phyloP scores from a whole-genome alignment of 2,329 filamentous ascomycete species.

The Calycina herbarum region DNA sequence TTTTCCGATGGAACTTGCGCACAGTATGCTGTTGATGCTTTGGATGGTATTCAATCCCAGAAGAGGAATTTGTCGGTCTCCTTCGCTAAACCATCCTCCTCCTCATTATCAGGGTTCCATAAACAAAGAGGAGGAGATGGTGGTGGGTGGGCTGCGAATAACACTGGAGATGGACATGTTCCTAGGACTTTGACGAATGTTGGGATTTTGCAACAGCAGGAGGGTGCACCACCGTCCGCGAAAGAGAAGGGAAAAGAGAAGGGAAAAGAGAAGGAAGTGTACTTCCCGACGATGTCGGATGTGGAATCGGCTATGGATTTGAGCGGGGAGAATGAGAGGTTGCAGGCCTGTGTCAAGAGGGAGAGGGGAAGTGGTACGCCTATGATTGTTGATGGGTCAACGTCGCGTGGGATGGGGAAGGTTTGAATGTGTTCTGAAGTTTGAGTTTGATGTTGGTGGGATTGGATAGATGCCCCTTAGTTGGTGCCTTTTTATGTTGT shows the following conservation, averaged over 20 bases:
- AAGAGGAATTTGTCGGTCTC: not conserved
- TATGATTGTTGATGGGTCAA: not conserved
- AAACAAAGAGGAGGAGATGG: not conserved
- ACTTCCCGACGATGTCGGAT: not conserved
- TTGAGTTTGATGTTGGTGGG: no score
- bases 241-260: no score
- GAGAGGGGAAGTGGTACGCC: not conserved
- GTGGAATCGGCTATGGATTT: not conserved
- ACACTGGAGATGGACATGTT: no score
- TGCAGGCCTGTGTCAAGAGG: not conserved
- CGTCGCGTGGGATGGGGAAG: not conserved
- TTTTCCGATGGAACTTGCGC: slow-evolving; percentile 16
- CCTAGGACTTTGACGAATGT: not conserved
- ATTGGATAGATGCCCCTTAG: not conserved
- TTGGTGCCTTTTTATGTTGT: not conserved
- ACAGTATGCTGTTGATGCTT: not conserved
- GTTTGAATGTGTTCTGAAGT: not conserved
- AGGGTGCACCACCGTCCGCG: no score
- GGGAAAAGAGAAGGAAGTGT: not conserved
- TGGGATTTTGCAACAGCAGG: not conserved
- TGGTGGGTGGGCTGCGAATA: no score
- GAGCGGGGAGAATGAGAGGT: not conserved
- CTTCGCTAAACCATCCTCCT: not conserved
- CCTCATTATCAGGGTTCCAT: not conserved
- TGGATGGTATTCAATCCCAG: slow-evolving; percentile 4